Percentiles rank a stretch among this genome's conserved stretches.
These are phyloP conservation scores for Aurantiochytrium sp. DNA, from an alignment of 108 stramenopile species.

Conservation along the genomic window DNA sequence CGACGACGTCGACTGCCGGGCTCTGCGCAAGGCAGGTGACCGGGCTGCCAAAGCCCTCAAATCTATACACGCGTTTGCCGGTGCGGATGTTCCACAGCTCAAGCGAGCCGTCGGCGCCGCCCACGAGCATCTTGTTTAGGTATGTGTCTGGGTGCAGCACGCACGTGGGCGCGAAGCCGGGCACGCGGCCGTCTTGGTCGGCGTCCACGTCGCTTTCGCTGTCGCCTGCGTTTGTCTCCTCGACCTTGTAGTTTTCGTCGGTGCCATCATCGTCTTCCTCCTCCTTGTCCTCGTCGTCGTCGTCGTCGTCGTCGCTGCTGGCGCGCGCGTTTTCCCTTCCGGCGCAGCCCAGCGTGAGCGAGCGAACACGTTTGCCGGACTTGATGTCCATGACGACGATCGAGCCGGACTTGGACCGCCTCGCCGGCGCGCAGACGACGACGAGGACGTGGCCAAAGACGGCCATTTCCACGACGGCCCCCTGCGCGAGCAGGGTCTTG, in stretches of 20 bases:
- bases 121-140: slow-evolving; percentile 58
- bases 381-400: background rate
- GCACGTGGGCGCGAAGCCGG: slow-evolving; percentile 21
- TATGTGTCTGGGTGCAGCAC: slow-evolving; percentile 57
- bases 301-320: too few relatives aligned
- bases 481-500: background rate
- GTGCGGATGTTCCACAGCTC: slow-evolving; percentile 52
- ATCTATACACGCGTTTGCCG: slow-evolving; percentile 43
- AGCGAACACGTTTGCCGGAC: background rate
- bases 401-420: background rate
- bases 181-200: too few relatives aligned
- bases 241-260: too few relatives aligned
- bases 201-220: background rate
- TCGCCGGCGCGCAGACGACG: background rate
- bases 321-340: too few relatives aligned
- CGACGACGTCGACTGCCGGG: slow-evolving; percentile 56
- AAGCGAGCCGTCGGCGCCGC: slow-evolving; percentile 35
- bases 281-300: background rate
- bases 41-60: background rate
- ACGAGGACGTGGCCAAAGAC: background rate
- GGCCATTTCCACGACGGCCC: background rate
- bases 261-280: background rate
- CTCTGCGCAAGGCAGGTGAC: slow-evolving; percentile 22
- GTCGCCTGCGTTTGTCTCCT: too few relatives aligned
- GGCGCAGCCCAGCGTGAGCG: background rate